These are phyloP conservation scores for Dipodascopsis uninucleata DNA, from an alignment of 805 yeast species.

Conservation along the genomic window DNA sequence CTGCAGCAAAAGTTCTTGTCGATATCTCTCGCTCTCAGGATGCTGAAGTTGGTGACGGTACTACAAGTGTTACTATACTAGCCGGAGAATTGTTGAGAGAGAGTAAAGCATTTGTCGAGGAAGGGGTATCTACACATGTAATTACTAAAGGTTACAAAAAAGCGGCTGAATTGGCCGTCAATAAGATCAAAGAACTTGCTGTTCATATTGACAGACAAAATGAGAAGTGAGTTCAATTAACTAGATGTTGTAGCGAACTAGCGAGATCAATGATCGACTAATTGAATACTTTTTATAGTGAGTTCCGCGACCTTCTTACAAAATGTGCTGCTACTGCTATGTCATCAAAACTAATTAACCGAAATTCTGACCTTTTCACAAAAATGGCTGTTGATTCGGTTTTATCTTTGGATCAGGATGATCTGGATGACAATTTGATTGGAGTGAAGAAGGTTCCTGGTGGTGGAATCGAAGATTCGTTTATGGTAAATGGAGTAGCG, in stretches of 20 bases:
- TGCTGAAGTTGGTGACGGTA: slow-evolving; percentile 98
- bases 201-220: slow-evolving; percentile 58
- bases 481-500: slow-evolving; percentile 89
- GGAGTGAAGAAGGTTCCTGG: slow-evolving; percentile 95
- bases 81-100: slow-evolving; percentile 90
- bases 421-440: slow-evolving; percentile 81
- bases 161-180: slow-evolving; percentile 75
- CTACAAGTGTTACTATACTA: slow-evolving; percentile 90
- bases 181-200: slow-evolving; percentile 67
- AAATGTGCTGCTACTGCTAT: slow-evolving; percentile 96
- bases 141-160: slow-evolving; percentile 82
- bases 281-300: slow-evolving; percentile 31
- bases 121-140: slow-evolving; percentile 88
- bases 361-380: slow-evolving; percentile 84
- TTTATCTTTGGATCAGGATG: slow-evolving; percentile 74
- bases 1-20: slow-evolving; percentile 94
- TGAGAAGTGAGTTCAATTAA: slow-evolving; percentile 35
- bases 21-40: slow-evolving; percentile 95
- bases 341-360: slow-evolving; percentile 89
- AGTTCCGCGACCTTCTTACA: slow-evolving; percentile 72
- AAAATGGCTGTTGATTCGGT: slow-evolving; percentile 98
- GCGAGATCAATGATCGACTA: neutral
- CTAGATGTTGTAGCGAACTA: neutral
- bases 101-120: slow-evolving; percentile 86
- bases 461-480: slow-evolving; percentile 92